Percentiles rank a stretch among this genome's conserved stretches.
Evolutionary conservation across 2,329 filamentous ascomycete species (phyloP).

Genomic region (Aspergillus pseudoglaucus): DNA sequence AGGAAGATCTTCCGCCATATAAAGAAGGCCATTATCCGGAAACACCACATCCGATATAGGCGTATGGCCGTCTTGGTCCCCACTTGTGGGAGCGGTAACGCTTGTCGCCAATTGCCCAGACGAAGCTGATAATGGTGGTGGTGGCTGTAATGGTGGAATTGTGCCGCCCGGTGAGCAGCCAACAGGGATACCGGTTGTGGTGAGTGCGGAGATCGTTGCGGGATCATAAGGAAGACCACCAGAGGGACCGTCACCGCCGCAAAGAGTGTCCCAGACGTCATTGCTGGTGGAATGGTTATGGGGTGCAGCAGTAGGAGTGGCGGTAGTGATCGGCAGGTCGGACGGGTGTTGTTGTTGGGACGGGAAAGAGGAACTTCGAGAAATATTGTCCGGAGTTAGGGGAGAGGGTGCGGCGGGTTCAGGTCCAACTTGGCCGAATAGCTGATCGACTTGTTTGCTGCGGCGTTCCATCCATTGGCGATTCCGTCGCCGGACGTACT

Average conservation of each 20-base stretch:
- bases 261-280: constrained; percentile 26
- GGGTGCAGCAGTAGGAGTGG: not conserved
- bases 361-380: constrained; percentile 8
- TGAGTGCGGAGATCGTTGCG: constrained; percentile 26
- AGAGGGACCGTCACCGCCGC: constrained; percentile 11
- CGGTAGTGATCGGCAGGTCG: constrained; percentile 1
- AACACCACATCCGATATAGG: constrained; percentile 28
- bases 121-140: not conserved
- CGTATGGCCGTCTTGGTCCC: constrained; percentile 18
- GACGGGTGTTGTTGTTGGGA: constrained; percentile 7
- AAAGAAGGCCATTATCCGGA: constrained; percentile 26
- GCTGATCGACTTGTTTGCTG: constrained; percentile 35
- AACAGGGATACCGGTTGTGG: constrained; percentile 27
- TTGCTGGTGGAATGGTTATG: constrained; percentile 6
- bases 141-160: constrained; percentile 7
- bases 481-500: constrained; percentile 32
- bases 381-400: constrained; percentile 15
- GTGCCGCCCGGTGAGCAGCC: constrained; percentile 26
- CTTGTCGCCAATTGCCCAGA: not conserved
- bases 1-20: constrained; percentile 29
- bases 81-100: not conserved
- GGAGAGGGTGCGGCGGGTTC: constrained; percentile 16
- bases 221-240: constrained; percentile 20
- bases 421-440: constrained; percentile 33
- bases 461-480: constrained; percentile 34